Evolutionary conservation across 2,329 filamentous ascomycete genomes (phyloP), one percentile per base, ranked within the genome.

Genomic region (Penicillium nordicum): DNA sequence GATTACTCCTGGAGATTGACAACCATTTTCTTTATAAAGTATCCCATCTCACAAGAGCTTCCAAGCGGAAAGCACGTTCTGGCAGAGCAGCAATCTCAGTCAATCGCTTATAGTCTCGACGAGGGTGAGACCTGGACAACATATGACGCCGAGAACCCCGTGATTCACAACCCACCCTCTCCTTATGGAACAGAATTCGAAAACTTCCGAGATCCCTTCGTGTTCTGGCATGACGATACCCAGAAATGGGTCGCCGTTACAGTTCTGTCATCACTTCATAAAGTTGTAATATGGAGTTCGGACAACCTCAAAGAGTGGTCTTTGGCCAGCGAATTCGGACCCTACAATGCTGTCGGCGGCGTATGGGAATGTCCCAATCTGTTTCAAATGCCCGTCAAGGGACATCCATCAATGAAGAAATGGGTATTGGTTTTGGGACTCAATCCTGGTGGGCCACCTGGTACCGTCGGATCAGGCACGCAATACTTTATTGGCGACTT

Each of bases 101-200:
- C 80, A n/a, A 80, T 88, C 45, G 84, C 86, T 2, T 87, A 85
- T 68, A 86, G 83, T 0, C 69, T 74, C 25, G 85, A 88, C 60
- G 80, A 80, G 14, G 85, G 86, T 16, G 84, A 82, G 65, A 84
- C 79, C 0, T 88, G 87, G 63, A 78, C 76, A 38, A 80, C 82
- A 40, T 88, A 87, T 58, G 73, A 77, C 4, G 59, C 57, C 7
- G 70, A 67, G 1, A 88, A 88, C 57, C 86, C 86, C 0, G 81
- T 88, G 10, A 81, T 88, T 36, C 70, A 76, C 52, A 79, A 60
- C 5, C 63, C 64, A 4, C 80, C 69, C 73, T 75, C 60, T 75
- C 80, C 40, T 73, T 72, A 30, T 79, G 85, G 59, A 86, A 40
- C 42, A 3, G 57, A 66, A 30, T 60, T 59, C 23, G 10, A 57